Base-by-base conservation (phyloP, 495 filamentous ascomycete species). In the Daldinia decipiens region DNA sequence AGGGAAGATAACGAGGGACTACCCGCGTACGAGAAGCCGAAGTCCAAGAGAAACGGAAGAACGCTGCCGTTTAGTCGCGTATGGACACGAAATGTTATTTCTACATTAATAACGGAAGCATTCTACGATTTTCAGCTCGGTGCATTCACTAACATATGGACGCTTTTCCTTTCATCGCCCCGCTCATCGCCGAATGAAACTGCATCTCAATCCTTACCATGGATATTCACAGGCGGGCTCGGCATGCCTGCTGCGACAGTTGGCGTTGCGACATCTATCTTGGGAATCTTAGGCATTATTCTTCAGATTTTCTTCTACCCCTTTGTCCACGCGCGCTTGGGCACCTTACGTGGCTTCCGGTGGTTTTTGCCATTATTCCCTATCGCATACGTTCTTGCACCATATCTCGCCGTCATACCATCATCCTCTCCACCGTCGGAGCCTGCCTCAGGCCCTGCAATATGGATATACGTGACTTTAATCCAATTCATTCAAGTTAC, bases 291-390 rank as follows among this genome's bases (percentile, higher is more conserved):
- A 38, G 93, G 93, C 71, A 93, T 96, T 76, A 75, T 80, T 39
- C 85, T 95, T n/a, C 93, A 95, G 75, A 86, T 96, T 38, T 85
- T 90, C 65, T 79, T 93, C 70, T 95, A 95, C 75, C 92, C 92
- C 0, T 74, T 82, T 38, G 84, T 94, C 56, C 88, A 88, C 68
- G 82, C 86, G 29, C 82, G 86, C 5, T 80, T 94, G 9, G 93
- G 93, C 32, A 92, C 90, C 0, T 78, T 90, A 32, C 82, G 82
- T 31, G 88, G 86, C 62, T 94, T 90, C 81, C 87, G 91, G 11
- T 83, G 89, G 68, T 90, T 90, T 74, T 82, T 95, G 15, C 78
- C 85, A 32, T 81, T 91, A 38, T 95, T 95, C 80, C 92, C 93
- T 9, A 58, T 93, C 27, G 86, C 89, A 3, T 95, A 94, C 77